Conservation (phyloP, 1,139 yeast species). For the Debaryomyces singareniensis region DNA sequence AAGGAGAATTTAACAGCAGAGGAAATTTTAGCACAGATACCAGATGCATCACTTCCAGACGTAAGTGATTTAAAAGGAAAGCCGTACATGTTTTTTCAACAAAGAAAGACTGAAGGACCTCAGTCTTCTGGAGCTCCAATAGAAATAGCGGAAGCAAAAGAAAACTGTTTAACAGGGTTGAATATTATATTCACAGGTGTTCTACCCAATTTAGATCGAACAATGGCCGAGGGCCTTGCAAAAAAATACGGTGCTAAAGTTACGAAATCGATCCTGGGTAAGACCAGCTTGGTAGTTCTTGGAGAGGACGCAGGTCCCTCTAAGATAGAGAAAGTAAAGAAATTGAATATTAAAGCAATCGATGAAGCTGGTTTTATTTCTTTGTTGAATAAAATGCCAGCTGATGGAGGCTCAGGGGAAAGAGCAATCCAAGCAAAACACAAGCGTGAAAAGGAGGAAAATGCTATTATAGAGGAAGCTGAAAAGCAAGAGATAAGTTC, state of each 20-base stretch:
- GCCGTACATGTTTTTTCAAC: constrained; percentile 50
- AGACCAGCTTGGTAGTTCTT: constrained; percentile 81
- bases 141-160: constrained; percentile 68
- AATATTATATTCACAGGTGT: constrained; percentile 93
- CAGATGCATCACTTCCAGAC: constrained; percentile 66
- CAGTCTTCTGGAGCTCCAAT: constrained; percentile 17
- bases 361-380: constrained; percentile 81
- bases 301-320: constrained; percentile 98
- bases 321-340: constrained; percentile 76
- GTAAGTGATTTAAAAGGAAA: constrained; percentile 33
- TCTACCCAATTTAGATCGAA: constrained; percentile 73
- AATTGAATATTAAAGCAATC: constrained; percentile 69
- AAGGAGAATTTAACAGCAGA: constrained; percentile 33
- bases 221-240: constrained; percentile 68
- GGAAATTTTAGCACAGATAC: constrained; percentile 52
- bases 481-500: constrained; percentile 18
- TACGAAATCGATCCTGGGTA: constrained; percentile 78
- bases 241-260: constrained; percentile 92
- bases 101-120: constrained; percentile 30
- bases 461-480: constrained; percentile 45
- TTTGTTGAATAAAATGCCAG: constrained; percentile 75
- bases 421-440: constrained; percentile 67
- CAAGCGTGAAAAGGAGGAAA: constrained; percentile 65
- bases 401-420: constrained; percentile 82
- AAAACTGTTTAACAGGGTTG: constrained; percentile 78